Evolutionary conservation across 1,284 basidiomycete species (phyloP), one percentile per base, ranked within the genome.

Genomic region (Anthracocystis setariae): DNA sequence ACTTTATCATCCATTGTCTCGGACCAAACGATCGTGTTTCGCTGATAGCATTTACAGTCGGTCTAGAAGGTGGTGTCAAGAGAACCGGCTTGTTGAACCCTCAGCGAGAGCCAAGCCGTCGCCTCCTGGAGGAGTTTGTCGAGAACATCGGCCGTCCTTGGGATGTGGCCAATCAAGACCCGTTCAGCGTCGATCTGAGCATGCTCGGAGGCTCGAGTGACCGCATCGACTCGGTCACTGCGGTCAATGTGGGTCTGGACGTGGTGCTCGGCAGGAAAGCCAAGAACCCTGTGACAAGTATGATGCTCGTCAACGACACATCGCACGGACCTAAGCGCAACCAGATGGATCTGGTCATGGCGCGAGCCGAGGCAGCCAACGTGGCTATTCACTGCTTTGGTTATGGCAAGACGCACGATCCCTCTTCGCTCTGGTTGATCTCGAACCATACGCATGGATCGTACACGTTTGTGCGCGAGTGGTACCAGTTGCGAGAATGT

Each of bases 281-380:
- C 37, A 91, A 92, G 74, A 97, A 96, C 82, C 89, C 93, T 0
- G 84, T 94, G 15, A 90, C 92, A 0, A 93, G 93, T 18, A 92
- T 98, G 89, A 85, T 97, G 44, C 87, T 98, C 21, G 89, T 98
- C 73, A 93, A 92, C 83, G 95, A 98, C 80, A 90, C 92, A 1
- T 86, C 90, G 5, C 94, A 97, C 78, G 90, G 89, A 68, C 92
- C 94, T 12, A 89, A 92, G 47, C 89, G 93, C n/a, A 92, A 92
- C n/a, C 93, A 97, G 84, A 97, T 98, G 93, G 94, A 98, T 79
- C 88, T 98, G 18, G 93, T 97, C 27, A 90, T 96, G 63, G 94
- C 94, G 40, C 90, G 95, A 42, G 91, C 94, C 0, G 95, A 98
- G 80, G 94, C 94, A 3, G 94, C 92, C 25, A 94, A 93, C 77